A percentile compares a stretch with the other conserved stretches of the same genome.
Conservation (phyloP, 495 filamentous ascomycete species). For the Penicillium fimorum region DNA sequence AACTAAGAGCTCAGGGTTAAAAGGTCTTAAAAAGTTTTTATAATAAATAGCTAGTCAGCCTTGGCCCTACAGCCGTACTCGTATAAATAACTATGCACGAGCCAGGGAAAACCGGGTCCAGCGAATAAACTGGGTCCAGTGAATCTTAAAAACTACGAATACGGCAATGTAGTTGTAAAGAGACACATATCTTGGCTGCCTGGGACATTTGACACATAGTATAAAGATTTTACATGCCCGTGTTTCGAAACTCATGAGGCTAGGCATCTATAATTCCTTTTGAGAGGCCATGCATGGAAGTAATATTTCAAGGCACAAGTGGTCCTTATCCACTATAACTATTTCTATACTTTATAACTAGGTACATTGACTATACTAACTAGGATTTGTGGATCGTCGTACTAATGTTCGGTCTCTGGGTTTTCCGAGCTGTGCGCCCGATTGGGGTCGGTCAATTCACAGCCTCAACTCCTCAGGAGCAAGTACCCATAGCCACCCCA, state of each 20-base stretch:
- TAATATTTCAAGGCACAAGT: not conserved
- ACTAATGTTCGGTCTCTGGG: not conserved
- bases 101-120: not conserved
- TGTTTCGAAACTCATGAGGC: not conserved
- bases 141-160: not conserved
- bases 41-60: slow-evolving; percentile 1
- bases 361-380: not conserved
- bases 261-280: slow-evolving; percentile 1
- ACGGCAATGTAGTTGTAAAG: not conserved
- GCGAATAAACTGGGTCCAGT: not conserved
- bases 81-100: slow-evolving; percentile 15
- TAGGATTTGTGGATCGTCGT: not conserved
- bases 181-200: not conserved
- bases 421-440: not conserved
- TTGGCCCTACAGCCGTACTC: slow-evolving; percentile 13
- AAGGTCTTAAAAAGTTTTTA: not conserved
- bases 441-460: not conserved
- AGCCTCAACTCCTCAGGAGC: slow-evolving; percentile 1
- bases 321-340: not conserved
- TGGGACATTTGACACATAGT: not conserved
- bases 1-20: not conserved
- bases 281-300: not conserved
- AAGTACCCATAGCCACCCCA: not conserved
- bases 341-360: not conserved
- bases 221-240: not conserved